Conservation (phyloP, 768 basidiomycete genomes). For the Tricholoma furcatifolium region DNA sequence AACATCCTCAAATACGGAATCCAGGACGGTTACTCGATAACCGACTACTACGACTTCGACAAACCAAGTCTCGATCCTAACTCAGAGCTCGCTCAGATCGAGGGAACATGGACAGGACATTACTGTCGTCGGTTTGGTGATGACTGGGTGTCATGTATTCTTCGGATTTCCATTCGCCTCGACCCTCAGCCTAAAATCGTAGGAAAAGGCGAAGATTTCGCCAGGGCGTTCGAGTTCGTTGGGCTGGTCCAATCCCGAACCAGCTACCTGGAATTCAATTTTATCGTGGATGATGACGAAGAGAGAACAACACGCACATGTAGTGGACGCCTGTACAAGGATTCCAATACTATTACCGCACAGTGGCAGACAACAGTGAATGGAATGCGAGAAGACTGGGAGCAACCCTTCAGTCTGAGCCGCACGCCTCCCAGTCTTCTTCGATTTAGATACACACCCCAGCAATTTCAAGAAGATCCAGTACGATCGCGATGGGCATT, state of each 20-base stretch:
- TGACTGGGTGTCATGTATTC: slow-evolving; percentile 23
- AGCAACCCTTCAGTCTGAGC: slow-evolving; percentile 23
- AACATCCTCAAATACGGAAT: slow-evolving; percentile 31
- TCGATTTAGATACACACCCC: slow-evolving; percentile 26
- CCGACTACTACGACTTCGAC: slow-evolving; percentile 32
- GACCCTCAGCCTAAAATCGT: slow-evolving; percentile 20
- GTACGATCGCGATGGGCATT: slow-evolving; percentile 34
- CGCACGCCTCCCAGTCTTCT: slow-evolving; percentile 30
- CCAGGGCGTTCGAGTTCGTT: slow-evolving; percentile 28
- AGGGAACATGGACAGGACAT: slow-evolving; percentile 35
- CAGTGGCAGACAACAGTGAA: slow-evolving; percentile 14
- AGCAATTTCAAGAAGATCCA: slow-evolving; percentile 27
- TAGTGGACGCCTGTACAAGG: slow-evolving; percentile 20
- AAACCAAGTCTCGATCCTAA: slow-evolving; percentile 15
- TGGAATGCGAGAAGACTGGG: slow-evolving; percentile 7
- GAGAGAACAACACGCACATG: slow-evolving; percentile 25
- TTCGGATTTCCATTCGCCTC: slow-evolving; percentile 28
- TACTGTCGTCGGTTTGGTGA: slow-evolving; percentile 23
- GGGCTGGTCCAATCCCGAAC: slow-evolving; percentile 19
- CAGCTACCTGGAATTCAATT: slow-evolving; percentile 23
- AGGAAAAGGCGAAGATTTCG: slow-evolving; percentile 35
- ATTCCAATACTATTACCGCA: slow-evolving; percentile 17
- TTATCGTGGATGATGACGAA: slow-evolving; percentile 26
- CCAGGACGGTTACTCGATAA: slow-evolving; percentile 30
- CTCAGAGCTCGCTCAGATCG: slow-evolving; percentile 18